Percentiles rank a stretch among this genome's conserved stretches.
Evolutionary conservation across 192 early-diverging fungal species (phyloP).

Genomic region (Borealophlyctis nickersoniae): DNA sequence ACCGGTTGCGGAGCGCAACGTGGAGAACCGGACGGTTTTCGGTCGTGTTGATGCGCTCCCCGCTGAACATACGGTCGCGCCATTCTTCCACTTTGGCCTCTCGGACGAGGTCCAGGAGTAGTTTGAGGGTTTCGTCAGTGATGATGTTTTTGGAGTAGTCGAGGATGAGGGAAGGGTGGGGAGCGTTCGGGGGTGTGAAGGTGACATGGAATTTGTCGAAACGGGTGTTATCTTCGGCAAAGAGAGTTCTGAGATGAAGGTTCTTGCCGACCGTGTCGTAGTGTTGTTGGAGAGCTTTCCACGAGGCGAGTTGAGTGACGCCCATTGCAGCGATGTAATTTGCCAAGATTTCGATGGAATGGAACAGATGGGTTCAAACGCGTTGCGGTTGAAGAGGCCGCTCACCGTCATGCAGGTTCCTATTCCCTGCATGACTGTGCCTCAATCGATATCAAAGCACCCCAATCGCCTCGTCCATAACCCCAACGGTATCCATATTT

Average conservation of each 20-base stretch:
- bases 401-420: too few relatives aligned
- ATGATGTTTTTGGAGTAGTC: slow-evolving; percentile 98
- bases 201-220: slow-evolving; percentile 75
- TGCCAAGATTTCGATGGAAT: too few relatives aligned
- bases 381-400: too few relatives aligned
- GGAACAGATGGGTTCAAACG: too few relatives aligned
- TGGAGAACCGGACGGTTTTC: slow-evolving; percentile 95
- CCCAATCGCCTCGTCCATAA: too few relatives aligned
- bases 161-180: slow-evolving; percentile 66
- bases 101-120: slow-evolving; percentile 76
- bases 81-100: slow-evolving; percentile 84
- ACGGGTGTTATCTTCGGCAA: slow-evolving; percentile 70
- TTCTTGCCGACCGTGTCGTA: slow-evolving; percentile 74
- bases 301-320: slow-evolving; percentile 50
- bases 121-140: slow-evolving; percentile 71
- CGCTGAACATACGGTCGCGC: slow-evolving; percentile 91
- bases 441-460: too few relatives aligned
- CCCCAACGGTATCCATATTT: too few relatives aligned
- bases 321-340: too few relatives aligned
- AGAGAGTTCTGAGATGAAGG: slow-evolving; percentile 76
- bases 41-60: slow-evolving; percentile 95
- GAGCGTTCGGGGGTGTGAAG: slow-evolving; percentile 56
- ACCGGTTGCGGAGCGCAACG: slow-evolving; percentile 84
- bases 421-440: too few relatives aligned
- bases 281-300: slow-evolving; percentile 86